Evolutionary conservation across 2,329 filamentous ascomycete genomes (phyloP).

Genomic region (Torrubiella hemipterigena): DNA sequence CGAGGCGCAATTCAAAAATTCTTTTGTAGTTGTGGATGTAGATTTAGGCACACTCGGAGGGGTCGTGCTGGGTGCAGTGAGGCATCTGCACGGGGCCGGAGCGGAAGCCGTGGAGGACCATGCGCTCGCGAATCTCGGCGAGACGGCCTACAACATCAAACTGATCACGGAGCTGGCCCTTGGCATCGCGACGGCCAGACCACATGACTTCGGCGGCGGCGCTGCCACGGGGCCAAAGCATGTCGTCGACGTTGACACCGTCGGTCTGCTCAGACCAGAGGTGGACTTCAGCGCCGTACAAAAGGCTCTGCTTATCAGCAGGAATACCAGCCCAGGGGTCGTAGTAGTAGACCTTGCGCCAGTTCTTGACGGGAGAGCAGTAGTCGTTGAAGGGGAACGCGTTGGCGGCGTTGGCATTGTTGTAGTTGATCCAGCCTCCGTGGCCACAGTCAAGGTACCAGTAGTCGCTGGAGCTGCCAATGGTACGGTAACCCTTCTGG

Average conservation of each 20-base stretch:
- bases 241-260: conserved; percentile 55
- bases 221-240: conserved; percentile 65
- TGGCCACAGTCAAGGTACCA: conserved; percentile 75
- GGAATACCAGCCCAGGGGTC: conserved; percentile 58
- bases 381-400: conserved; percentile 69
- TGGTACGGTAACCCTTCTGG: too few relatives aligned
- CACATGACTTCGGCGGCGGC: conserved; percentile 71
- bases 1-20: too few relatives aligned
- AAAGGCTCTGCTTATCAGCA: conserved; percentile 46
- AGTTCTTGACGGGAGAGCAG: conserved; percentile 69
- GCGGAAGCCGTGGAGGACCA: conserved; percentile 56
- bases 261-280: conserved; percentile 74
- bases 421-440: conserved; percentile 66
- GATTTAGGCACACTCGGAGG: conserved; percentile 1
- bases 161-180: conserved; percentile 60
- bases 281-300: conserved; percentile 71
- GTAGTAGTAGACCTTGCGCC: conserved; percentile 70
- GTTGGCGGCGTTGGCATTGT: conserved; percentile 34
- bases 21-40: too few relatives aligned
- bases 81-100: conserved; percentile 51
- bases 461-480: conserved; percentile 13
- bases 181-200: conserved; percentile 56
- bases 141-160: conserved; percentile 57
- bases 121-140: conserved; percentile 62
- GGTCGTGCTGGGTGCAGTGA: conserved; percentile 49